Evolutionary conservation across 2,329 filamentous ascomycete species (phyloP).

Genomic region (Seiridium unicorne): DNA sequence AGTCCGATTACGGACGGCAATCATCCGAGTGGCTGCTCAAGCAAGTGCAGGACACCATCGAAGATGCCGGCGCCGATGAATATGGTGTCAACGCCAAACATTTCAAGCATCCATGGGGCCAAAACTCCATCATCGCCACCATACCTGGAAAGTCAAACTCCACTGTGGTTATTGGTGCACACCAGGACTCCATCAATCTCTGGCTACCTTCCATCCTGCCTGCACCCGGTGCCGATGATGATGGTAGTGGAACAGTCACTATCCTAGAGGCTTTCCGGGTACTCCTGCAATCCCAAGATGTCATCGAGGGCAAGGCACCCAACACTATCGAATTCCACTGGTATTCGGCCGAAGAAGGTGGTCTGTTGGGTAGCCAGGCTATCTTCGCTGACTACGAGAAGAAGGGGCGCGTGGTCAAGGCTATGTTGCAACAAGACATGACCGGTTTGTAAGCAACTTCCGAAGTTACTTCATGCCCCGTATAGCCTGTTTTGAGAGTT

Average conservation of each 20-base stretch:
- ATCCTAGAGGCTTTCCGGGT: constrained; percentile 89
- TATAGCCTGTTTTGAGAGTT: too few species aligned
- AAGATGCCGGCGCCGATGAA: constrained; percentile 66
- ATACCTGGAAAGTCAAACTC: constrained; percentile 83
- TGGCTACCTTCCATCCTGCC: constrained; percentile 81
- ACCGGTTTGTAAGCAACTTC: constrained; percentile 61
- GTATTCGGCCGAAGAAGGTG: constrained; percentile 78
- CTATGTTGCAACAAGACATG: constrained; percentile 99
- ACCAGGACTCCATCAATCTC: constrained; percentile 94
- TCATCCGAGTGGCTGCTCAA: constrained; percentile 85
- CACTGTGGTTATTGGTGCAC: constrained; percentile 85
- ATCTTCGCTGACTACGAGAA: constrained; percentile 83
- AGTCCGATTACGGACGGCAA: constrained; percentile 73
- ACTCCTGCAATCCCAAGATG: constrained; percentile 69
- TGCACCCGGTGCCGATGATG: constrained; percentile 92
- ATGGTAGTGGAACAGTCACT: constrained; percentile 89
- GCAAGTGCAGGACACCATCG: constrained; percentile 71
- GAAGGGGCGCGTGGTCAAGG: constrained; percentile 73
- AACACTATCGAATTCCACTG: constrained; percentile 96
- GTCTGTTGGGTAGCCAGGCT: constrained; percentile 70
- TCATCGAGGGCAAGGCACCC: constrained; percentile 67
- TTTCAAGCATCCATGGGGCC: constrained; percentile 83
- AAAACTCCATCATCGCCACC: constrained; percentile 86
- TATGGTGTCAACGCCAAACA: constrained; percentile 66
- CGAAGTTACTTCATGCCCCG: too few species aligned